These are phyloP conservation scores for Stenogyne calaminthoides DNA, from an alignment of 305 asterid genomes.

Conservation along the genomic window DNA sequence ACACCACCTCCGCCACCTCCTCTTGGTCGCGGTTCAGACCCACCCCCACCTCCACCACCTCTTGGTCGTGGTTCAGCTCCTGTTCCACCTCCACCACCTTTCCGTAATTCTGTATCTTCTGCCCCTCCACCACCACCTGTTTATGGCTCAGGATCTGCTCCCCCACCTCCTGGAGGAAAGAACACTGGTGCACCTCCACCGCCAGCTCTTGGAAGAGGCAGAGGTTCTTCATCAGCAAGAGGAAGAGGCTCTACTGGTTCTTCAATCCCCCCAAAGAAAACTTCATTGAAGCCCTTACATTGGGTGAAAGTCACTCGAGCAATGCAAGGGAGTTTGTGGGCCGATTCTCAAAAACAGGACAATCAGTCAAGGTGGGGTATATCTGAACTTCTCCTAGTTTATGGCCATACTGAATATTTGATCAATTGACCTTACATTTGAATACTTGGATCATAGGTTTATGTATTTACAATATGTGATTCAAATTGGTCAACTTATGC, in stretches of 20 bases:
- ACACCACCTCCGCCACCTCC: constrained; percentile 47
- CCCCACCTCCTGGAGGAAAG: constrained; percentile 71
- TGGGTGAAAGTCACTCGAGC: constrained; percentile 99
- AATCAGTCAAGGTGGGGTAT: constrained; percentile 70
- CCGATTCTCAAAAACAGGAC: constrained; percentile 84
- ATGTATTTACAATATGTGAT: constrained; percentile 19
- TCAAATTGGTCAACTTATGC: constrained; percentile 4
- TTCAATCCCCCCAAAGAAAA: constrained; percentile 84
- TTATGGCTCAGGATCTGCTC: constrained; percentile 51
- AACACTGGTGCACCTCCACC: constrained; percentile 66
- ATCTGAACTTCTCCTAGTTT: constrained; percentile 27
- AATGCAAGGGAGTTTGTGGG: constrained; percentile 98
- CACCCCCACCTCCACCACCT: constrained; percentile 44
- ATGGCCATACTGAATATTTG: constrained; percentile 18
- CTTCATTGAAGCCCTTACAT: constrained; percentile 87
- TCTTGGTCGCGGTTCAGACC: constrained; percentile 45
- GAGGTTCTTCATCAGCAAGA: constrained; percentile 53
- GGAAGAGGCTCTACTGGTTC: constrained; percentile 65
- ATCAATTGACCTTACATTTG: constrained; percentile 16
- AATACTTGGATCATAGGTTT: background rate
- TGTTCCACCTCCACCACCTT: constrained; percentile 39
- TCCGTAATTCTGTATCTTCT: constrained; percentile 36
- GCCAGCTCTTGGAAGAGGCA: constrained; percentile 79
- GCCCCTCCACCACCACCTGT: constrained; percentile 58
- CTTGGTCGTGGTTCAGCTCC: constrained; percentile 37